phyloP scores from a whole-genome alignment of 768 basidiomycete genomes.

The Macrocybe gigantea region DNA sequence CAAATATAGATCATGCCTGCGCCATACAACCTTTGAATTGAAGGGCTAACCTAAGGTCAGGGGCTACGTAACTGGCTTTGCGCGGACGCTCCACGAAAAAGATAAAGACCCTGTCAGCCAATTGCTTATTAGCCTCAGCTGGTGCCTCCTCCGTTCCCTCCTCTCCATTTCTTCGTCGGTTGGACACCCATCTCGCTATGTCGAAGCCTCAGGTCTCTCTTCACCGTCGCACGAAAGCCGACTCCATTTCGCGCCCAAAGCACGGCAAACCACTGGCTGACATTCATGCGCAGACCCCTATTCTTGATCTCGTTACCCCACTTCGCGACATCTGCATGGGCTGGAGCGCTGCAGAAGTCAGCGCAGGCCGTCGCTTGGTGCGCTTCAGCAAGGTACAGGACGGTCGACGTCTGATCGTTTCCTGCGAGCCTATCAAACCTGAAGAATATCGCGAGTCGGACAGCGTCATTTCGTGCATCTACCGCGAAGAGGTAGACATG shows the following conservation, averaged over 20 bases:
- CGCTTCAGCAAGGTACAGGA: slow-evolving; percentile 78
- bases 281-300: slow-evolving; percentile 43
- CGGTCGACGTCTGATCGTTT: slow-evolving; percentile 69
- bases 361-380: slow-evolving; percentile 74
- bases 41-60: no score
- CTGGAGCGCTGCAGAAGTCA: slow-evolving; percentile 63
- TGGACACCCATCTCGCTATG: no score
- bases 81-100: no score
- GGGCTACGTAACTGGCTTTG: no score
- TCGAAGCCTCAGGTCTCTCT: slow-evolving; percentile 21
- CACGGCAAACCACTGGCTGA: slow-evolving; percentile 33
- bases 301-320: slow-evolving; percentile 56
- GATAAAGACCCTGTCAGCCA: no score
- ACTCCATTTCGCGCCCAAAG: slow-evolving; percentile 38
- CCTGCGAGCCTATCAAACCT: slow-evolving; percentile 70
- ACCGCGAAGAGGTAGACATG: slow-evolving; percentile 65
- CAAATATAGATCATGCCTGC: no score
- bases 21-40: no score
- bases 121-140: no score
- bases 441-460: slow-evolving; percentile 68
- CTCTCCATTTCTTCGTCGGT: no score
- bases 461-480: slow-evolving; percentile 93
- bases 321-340: slow-evolving; percentile 47
- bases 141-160: no score
- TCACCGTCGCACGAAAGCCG: slow-evolving; percentile 38